A percentile compares a stretch with the other conserved stretches of the same genome.
Evolutionary conservation across 768 basidiomycete species (phyloP).

Genomic region (Xerocomellus intermedius): DNA sequence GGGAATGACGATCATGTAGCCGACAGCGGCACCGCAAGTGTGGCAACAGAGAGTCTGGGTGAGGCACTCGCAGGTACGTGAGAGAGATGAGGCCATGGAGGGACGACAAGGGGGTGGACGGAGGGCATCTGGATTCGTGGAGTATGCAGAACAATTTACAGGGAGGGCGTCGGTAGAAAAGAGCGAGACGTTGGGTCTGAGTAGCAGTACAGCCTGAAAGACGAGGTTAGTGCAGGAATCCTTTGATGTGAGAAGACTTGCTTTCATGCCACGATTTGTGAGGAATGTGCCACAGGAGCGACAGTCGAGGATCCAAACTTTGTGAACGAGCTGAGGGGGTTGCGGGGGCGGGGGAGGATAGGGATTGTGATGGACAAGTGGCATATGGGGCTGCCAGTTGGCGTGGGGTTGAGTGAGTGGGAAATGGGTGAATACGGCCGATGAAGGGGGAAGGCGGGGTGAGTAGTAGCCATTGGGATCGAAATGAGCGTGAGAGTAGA

Average conservation of each 20-base stretch:
- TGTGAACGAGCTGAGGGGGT: constrained; percentile 48
- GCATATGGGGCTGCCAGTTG: constrained; percentile 35
- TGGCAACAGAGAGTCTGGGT: constrained; percentile 82
- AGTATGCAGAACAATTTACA: constrained; percentile 69
- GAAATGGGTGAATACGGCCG: constrained; percentile 30
- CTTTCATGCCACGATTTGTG: constrained; percentile 87
- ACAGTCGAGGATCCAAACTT: constrained; percentile 83
- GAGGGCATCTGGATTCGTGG: constrained; percentile 45
- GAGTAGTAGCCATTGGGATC: constrained; percentile 18
- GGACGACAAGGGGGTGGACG: constrained; percentile 40
- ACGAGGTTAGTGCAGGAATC: constrained; percentile 2
- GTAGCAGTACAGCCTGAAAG: constrained; percentile 73
- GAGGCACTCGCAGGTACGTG: constrained; percentile 79
- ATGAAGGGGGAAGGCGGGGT: constrained; percentile 16
- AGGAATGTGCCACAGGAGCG: constrained; percentile 69
- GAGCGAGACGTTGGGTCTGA: constrained; percentile 76
- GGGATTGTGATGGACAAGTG: constrained; percentile 40
- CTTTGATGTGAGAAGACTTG: constrained; percentile 26
- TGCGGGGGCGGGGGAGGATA: constrained; percentile 46
- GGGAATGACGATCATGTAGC: constrained; percentile 80
- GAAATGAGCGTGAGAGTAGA: constrained; percentile 26
- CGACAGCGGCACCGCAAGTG: constrained; percentile 69
- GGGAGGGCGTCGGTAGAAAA: constrained; percentile 83
- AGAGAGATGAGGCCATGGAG: constrained; percentile 28
- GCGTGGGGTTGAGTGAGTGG: constrained; percentile 12